Evolutionary conservation across 139 green algal genomes (phyloP).

Genomic region (Volvox reticuliferus): DNA sequence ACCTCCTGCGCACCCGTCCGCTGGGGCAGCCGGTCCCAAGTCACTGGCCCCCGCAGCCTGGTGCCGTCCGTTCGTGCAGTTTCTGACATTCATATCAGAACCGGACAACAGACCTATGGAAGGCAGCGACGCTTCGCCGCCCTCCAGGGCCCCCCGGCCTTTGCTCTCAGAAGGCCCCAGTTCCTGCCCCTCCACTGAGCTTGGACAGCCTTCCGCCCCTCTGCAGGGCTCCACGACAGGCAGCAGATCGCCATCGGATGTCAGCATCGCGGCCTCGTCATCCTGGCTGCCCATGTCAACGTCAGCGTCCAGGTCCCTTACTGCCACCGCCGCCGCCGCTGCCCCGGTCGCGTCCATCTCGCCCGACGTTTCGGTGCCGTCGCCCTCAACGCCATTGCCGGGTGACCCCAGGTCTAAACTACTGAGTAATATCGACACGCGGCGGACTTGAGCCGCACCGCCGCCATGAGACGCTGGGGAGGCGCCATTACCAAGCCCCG

Average conservation of each 20-base stretch:
- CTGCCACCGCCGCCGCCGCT: background rate
- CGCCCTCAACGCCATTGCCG: background rate
- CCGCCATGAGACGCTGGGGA: background rate
- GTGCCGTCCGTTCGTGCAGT: no score
- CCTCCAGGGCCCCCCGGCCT: no score
- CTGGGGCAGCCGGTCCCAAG: no score
- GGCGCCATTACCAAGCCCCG: background rate
- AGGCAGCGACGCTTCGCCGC: no score
- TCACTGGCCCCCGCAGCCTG: no score
- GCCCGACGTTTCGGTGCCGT: background rate
- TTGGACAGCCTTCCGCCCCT: no score
- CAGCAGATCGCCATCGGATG: background rate
- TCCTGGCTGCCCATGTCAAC: slow-evolving; percentile 1
- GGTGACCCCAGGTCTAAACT: slow-evolving; percentile 5
- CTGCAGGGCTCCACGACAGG: no score
- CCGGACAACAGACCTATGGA: no score
- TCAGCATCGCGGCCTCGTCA: slow-evolving; percentile 4
- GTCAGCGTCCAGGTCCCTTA: slow-evolving; percentile 1
- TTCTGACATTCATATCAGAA: no score
- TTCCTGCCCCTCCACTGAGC: no score
- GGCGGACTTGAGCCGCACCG: background rate
- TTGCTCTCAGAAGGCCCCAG: no score
- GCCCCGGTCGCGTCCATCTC: background rate
- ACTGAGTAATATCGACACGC: slow-evolving; percentile 26
- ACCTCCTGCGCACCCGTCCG: no score